Base-by-base conservation (phyloP, 2,329 filamentous ascomycete species). In the Aspergillus tanneri region DNA sequence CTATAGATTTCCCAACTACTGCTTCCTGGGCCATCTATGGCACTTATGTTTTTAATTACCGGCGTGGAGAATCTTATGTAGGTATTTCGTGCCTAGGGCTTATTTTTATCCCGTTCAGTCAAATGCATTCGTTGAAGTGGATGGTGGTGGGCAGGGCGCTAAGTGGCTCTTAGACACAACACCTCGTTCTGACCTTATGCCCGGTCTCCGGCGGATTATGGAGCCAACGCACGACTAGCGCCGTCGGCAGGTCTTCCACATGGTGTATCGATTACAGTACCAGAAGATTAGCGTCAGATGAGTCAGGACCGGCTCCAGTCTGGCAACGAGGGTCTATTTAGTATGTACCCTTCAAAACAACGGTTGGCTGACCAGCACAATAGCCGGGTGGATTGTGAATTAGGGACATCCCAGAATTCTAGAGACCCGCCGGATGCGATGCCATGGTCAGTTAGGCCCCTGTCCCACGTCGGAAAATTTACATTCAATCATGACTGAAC, bases 151-250 rank as follows among this genome's bases (percentile, higher is more conserved):
- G 56, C 58, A 62, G 58, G 46, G 28, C 45, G 54, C 62, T 63
- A 57, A 62, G 57, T 62, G 60, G 58, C 46, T 51, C 30, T 45
- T 40, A 48, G 48, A 16, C 42, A 56, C 59, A 50, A 40, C 49
- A 47, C 46, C 41, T 50, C 43, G 47, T 40, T 35, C 49, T 50
- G 53, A 56, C 59, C 51, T 52, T 28, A 28, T 57, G 55, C 53
- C 56, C 53, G 56, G 56, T 59, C 60, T 59, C 62, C 59, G 56
- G 60, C 58, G 53, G 59, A 56, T 54, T 59, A 53, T 53, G 47
- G 28, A 56, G 54, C 54, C 55, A 62, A 53, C 51, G 52, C 53
- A 56, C 57, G 55, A 60, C 56, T 58, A 53, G 53, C 52, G 50
- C 49, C 53, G 44, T 53, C 58, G 56, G 58, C 53, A 56, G 46